Base-by-base conservation (phyloP, 2,329 filamentous ascomycete genomes). In the Trichoderma arundinaceum region DNA sequence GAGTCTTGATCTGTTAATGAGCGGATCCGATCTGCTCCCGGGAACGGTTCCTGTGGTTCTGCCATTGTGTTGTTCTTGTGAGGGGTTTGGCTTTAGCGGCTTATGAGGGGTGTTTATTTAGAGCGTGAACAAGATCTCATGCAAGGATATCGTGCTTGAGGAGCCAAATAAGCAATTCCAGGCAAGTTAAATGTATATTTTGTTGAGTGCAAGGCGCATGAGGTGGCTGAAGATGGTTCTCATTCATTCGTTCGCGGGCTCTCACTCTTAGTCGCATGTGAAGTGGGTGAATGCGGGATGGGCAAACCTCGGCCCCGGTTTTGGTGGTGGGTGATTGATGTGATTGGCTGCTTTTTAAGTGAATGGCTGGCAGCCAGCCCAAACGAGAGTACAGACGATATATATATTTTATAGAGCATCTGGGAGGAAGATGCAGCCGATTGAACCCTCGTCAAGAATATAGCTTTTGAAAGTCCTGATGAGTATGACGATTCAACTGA, bases 1-100 rank as follows among this genome's bases (percentile, higher is more conserved):
- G 79, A 74, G 67, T 77, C 75, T 62, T 81, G 71, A 65, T 77
- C 74, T 43, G 72, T 74, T 58, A 80, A 75, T 22, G 76, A 77
- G 67, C 78, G 78, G 68, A 81, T 80, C 68, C 75, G 69, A 52
- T 78, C 74, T 22, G 76, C 71, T 66, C 77, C 77, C 10, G 62
- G 56, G 17, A 43, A 62, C 5, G 51, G 60, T 28, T 46, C 48
- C 15, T 64, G 61, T 1, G 61, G 61, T 12, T 56, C 61, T n/a
- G 51, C 61, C 61, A 64, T 64, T 52, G 32, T 53, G 2, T 13
- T 39, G 13, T 41, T 41, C 10, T 28, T 35, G 28, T 6, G 9
- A 13, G 7, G n/a, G 54, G 28, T 28, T 13, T 15, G 17, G 28
- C 2, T 9, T 1, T 33, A 15, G 28, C 10, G 28, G 49, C 4